phyloP scores from a whole-genome alignment of 768 basidiomycete species.

The Coprinopsis cinerea region DNA sequence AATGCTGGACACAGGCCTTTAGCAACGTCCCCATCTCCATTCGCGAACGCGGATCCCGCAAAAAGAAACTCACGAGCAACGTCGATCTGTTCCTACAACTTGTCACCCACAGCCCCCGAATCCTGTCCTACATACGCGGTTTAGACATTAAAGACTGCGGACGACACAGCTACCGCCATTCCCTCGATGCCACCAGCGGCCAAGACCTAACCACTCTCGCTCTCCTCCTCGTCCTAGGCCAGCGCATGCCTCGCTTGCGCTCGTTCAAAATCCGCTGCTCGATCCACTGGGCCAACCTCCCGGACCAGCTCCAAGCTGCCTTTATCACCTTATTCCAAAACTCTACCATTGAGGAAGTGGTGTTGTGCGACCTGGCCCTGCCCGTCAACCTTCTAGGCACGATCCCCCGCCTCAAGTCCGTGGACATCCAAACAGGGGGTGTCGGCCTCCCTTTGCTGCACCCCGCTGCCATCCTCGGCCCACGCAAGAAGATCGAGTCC shows the following conservation, averaged over 20 bases:
- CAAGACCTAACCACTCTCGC: conserved; percentile 9
- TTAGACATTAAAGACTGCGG: conserved; percentile 8
- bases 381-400: conserved; percentile 9
- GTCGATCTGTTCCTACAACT: conserved; percentile 12
- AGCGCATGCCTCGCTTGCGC: conserved; percentile 3
- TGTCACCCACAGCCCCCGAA: not conserved
- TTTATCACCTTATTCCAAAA: conserved; percentile 6
- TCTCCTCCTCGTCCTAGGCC: conserved; percentile 6
- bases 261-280: conserved; percentile 4
- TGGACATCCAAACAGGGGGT: conserved; percentile 11
- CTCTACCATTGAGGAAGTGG: conserved; percentile 4
- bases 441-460: conserved; percentile 1
- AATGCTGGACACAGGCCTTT: conserved; percentile 10
- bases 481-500: not conserved
- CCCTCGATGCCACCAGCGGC: conserved; percentile 1
- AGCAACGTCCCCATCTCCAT: not conserved
- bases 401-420: conserved; percentile 1
- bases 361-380: conserved; percentile 3
- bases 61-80: conserved; percentile 6
- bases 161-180: not conserved
- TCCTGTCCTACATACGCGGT: conserved; percentile 3
- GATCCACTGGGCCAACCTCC: conserved; percentile 2
- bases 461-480: not conserved
- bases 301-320: conserved; percentile 5
- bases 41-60: conserved; percentile 7